Evolutionary conservation across 2,329 filamentous ascomycete genomes (phyloP).

Genomic region (Penicillium paneum): DNA sequence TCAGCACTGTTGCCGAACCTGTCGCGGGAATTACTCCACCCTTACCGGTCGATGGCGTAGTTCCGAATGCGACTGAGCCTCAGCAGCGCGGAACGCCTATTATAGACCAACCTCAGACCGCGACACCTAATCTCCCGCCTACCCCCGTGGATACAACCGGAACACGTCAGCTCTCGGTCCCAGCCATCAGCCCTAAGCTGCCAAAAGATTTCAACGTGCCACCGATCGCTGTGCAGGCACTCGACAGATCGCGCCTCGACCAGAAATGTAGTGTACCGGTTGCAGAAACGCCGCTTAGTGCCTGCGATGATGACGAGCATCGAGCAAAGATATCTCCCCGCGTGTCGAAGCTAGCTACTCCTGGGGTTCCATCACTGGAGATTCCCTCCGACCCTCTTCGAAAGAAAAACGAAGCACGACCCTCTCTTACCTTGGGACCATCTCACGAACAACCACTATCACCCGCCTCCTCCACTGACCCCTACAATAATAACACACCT

Average conservation of each 20-base stretch:
- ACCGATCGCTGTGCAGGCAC: slow-evolving; percentile 40
- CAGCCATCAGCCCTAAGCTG: slow-evolving; percentile 10
- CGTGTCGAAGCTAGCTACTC: slow-evolving; percentile 17
- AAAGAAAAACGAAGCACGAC: slow-evolving; percentile 29
- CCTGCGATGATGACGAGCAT: slow-evolving; percentile 22
- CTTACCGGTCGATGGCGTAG: slow-evolving; percentile 16
- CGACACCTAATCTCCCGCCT: slow-evolving; percentile 8
- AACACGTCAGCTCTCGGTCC: slow-evolving; percentile 7
- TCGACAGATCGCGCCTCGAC: slow-evolving; percentile 51
- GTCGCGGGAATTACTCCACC: slow-evolving; percentile 21
- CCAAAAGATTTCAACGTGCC: slow-evolving; percentile 11
- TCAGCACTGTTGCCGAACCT: slow-evolving; percentile 32
- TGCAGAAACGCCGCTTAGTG: slow-evolving; percentile 25
- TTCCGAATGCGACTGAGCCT: slow-evolving; percentile 12
- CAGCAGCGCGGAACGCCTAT: slow-evolving; percentile 1
- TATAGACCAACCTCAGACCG: not conserved
- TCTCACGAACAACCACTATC: slow-evolving; percentile 41
- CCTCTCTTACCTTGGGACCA: slow-evolving; percentile 29
- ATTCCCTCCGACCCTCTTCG: slow-evolving; percentile 19
- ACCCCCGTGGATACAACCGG: slow-evolving; percentile 8
- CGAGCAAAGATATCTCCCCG: slow-evolving; percentile 21
- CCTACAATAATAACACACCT: slow-evolving; percentile 71
- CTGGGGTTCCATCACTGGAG: slow-evolving; percentile 14
- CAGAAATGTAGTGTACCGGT: slow-evolving; percentile 14
- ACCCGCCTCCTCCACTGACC: slow-evolving; percentile 63